phyloP scores from a whole-genome alignment of 352 stramenopile genomes.

The Aphanomyces astaci region DNA sequence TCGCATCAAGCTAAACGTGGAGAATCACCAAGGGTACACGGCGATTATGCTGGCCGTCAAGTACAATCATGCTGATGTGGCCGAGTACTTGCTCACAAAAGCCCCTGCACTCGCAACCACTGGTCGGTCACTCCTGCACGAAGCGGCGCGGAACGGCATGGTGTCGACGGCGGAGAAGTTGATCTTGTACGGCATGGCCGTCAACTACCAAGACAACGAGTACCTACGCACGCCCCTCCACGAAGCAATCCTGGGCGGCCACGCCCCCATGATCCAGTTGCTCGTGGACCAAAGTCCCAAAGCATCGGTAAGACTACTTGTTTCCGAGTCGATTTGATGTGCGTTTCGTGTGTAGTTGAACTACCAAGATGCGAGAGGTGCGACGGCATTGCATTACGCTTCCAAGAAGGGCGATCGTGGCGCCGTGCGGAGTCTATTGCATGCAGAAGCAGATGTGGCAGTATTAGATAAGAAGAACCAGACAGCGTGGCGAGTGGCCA shows the following conservation, averaged over 20 bases:
- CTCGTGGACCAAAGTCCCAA: slow-evolving; percentile 26
- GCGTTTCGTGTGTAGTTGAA: slow-evolving; percentile 25
- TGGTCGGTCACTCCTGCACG: slow-evolving; percentile 11
- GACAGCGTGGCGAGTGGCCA: slow-evolving; percentile 51
- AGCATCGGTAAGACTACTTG: slow-evolving; percentile 29
- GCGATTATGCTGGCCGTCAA: slow-evolving; percentile 43
- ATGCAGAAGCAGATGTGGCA: slow-evolving; percentile 40
- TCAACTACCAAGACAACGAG: slow-evolving; percentile 23
- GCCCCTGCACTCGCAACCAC: slow-evolving; percentile 30
- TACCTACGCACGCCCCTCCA: slow-evolving; percentile 37
- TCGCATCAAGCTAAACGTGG: slow-evolving; percentile 29
- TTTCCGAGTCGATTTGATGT: slow-evolving; percentile 14
- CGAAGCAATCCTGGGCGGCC: slow-evolving; percentile 37
- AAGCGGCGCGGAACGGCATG: slow-evolving; percentile 14
- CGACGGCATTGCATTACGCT: slow-evolving; percentile 50
- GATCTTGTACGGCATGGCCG: slow-evolving; percentile 23
- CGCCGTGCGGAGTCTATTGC: slow-evolving; percentile 36
- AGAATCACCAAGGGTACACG: slow-evolving; percentile 36
- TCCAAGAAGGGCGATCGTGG: slow-evolving; percentile 37
- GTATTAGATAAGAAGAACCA: slow-evolving; percentile 37
- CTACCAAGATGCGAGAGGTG: slow-evolving; percentile 45
- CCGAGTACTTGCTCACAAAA: slow-evolving; percentile 51
- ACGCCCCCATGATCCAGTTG: slow-evolving; percentile 38
- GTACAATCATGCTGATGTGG: slow-evolving; percentile 41
- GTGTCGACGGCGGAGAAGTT: slow-evolving; percentile 16